Base-by-base conservation (phyloP, 192 early-diverging fungal genomes). In the Coemansia sp. region DNA sequence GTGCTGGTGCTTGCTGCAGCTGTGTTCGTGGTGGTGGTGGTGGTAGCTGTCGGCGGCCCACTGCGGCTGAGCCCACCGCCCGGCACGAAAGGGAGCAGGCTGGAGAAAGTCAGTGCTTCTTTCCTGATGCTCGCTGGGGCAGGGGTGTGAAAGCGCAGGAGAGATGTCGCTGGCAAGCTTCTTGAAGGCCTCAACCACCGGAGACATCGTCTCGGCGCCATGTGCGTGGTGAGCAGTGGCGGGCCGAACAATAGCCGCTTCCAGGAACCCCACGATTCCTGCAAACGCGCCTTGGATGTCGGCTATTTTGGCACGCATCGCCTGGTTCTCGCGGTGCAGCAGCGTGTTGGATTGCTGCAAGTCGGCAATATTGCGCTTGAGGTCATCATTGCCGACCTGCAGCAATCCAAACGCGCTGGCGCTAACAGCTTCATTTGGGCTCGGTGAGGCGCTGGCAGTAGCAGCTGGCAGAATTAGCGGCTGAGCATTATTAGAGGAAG, bases 251-350 rank as follows among this genome's bases (percentile, higher is more conserved):
- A 80, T 66, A 12, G 78, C 61, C 1, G 78, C 40, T 54, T 80
- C 78, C 5, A 80, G 67, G 44, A 80, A 80, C 45, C 67, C 44
- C 69, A 80, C 61, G 57, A 80, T 74, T 9, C 78, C 78, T 9
- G 78, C 64, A 69, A 80, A 68, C 10, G 72, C 78, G 39, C 57
- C 41, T 56, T 80, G 78, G 63, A 65, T 68, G 40, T 61, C 57
- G 21, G 32, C 56, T 3, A 74, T 63, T 18, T 70, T 69, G 12
- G 78, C 48, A 47, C 64, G 78, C 73, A 80, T 72, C 42, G 71
- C 66, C 59, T 71, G 77, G 60, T 80, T 80, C 48, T 80, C 77
- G 41, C 57, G 69, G 57, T 62, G 61, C 21, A 80, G 72, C 72
- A 66, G 61, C 48, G 63, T 49, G 61, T 75, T 80, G 1, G 72